Conservation (phyloP, 108 stramenopile genomes). For the Asterionellopsis glacialis region DNA sequence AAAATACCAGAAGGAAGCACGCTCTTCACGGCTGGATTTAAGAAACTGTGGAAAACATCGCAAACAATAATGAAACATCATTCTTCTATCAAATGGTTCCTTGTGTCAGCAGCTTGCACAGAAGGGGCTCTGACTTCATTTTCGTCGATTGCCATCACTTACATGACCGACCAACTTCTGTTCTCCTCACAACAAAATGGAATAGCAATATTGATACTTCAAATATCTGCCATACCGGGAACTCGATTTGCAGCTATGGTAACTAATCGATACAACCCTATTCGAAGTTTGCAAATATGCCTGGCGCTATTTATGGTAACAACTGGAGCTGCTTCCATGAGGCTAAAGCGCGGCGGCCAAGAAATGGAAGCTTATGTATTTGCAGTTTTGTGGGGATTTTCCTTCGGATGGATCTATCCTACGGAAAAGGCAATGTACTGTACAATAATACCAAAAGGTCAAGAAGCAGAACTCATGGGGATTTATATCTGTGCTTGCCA, state of each 20-base stretch:
- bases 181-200: conserved; percentile 31
- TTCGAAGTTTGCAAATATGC: background rate
- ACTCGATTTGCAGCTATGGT: background rate
- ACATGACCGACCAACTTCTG: conserved; percentile 8
- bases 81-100: conserved; percentile 14
- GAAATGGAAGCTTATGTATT: conserved; percentile 26
- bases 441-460: conserved; percentile 16
- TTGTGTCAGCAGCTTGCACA: conserved; percentile 5
- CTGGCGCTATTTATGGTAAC: conserved; percentile 1
- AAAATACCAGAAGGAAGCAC: conserved; percentile 23
- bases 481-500: conserved; percentile 36
- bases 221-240: background rate
- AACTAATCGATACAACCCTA: conserved; percentile 4
- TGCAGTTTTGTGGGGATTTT: conserved; percentile 42
- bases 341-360: conserved; percentile 32
- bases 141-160: conserved; percentile 31
- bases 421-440: conserved; percentile 39
- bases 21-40: conserved; percentile 14
- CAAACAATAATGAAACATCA: background rate
- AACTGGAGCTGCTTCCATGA: conserved; percentile 35
- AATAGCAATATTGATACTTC: conserved; percentile 2
- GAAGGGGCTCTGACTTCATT: conserved; percentile 27
- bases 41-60: conserved; percentile 19
- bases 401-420: conserved; percentile 59
- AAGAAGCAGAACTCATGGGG: conserved; percentile 51